Conservation (phyloP, 352 stramenopile genomes). For the Pythium chondricola region DNA sequence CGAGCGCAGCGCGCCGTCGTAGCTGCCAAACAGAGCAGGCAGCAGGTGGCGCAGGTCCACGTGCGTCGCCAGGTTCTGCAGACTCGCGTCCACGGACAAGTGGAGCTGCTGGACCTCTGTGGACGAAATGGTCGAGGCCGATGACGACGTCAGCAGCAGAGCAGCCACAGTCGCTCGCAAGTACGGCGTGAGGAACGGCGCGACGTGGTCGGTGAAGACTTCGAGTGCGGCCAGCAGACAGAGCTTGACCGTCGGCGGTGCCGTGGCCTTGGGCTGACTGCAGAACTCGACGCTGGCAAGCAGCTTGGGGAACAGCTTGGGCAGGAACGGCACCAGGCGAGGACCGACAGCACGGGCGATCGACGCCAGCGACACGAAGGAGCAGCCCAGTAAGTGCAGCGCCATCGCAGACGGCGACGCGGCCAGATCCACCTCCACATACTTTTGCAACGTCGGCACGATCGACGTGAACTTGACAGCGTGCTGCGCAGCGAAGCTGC, state of each 20-base stretch:
- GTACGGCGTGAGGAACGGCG: conserved; percentile 78
- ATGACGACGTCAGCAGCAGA: conserved; percentile 44
- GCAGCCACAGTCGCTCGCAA: conserved; percentile 53
- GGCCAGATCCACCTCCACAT: conserved; percentile 42
- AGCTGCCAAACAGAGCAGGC: conserved; percentile 56
- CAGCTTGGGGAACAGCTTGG: conserved; percentile 80
- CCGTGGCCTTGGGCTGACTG: conserved; percentile 12
- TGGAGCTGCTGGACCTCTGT: conserved; percentile 23
- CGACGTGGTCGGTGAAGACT: conserved; percentile 79
- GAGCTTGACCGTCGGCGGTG: conserved; percentile 50
- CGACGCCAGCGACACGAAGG: conserved; percentile 78
- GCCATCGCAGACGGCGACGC: conserved; percentile 39
- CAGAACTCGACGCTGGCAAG: conserved; percentile 57
- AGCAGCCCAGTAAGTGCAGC: conserved; percentile 73
- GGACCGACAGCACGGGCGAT: conserved; percentile 62
- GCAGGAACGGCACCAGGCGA: conserved; percentile 72
- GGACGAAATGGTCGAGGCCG: conserved; percentile 23
- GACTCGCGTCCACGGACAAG: conserved; percentile 56
- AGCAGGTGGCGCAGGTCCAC: conserved; percentile 74
- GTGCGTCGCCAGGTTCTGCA: conserved; percentile 62
- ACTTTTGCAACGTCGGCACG: conserved; percentile 71
- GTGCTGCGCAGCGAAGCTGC: conserved; percentile 69
- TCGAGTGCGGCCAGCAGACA: conserved; percentile 70
- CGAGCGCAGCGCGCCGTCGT: conserved; percentile 45
- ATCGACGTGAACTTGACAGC: conserved; percentile 68